A percentile compares a stretch with the other conserved stretches of the same genome.
phyloP scores from a whole-genome alignment of 1,139 yeast species.

The Sugiyamaella pinicola region DNA sequence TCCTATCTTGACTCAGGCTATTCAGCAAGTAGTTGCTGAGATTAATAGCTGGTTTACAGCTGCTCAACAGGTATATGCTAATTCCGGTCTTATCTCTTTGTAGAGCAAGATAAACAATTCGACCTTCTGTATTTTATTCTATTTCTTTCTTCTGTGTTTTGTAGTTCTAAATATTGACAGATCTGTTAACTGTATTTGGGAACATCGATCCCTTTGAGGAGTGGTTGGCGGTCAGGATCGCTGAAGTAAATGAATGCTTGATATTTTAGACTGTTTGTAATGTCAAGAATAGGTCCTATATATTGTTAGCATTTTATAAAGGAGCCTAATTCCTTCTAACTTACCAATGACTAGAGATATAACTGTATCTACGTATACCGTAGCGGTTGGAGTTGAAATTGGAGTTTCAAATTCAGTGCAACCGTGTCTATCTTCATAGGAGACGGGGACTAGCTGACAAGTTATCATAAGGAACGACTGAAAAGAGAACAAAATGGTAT shows the following conservation, averaged over 20 bases:
- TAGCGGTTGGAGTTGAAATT: neutral
- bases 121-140: neutral
- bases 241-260: conserved; percentile 16
- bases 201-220: conserved; percentile 7
- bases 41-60: conserved; percentile 29
- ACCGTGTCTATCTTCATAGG: neutral
- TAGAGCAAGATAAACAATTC: too few species aligned
- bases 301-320: too few species aligned
- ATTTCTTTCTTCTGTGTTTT: neutral
- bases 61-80: conserved; percentile 20
- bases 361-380: neutral
- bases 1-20: conserved; percentile 19
- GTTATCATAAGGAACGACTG: neutral
- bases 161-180: neutral
- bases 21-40: conserved; percentile 21
- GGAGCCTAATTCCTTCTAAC: too few species aligned
- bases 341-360: conserved; percentile 9
- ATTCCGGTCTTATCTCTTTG: conserved; percentile 10
- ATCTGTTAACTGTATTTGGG: conserved; percentile 6
- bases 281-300: conserved; percentile 14
- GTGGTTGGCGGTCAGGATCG: conserved; percentile 18
- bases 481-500: neutral
- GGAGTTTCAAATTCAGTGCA: conserved; percentile 1
- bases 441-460: neutral
- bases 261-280: conserved; percentile 15